Evolutionary conservation across 2,329 filamentous ascomycete species (phyloP), one percentile per base, ranked within the genome.

Genomic region (Xylariaceae sp.): DNA sequence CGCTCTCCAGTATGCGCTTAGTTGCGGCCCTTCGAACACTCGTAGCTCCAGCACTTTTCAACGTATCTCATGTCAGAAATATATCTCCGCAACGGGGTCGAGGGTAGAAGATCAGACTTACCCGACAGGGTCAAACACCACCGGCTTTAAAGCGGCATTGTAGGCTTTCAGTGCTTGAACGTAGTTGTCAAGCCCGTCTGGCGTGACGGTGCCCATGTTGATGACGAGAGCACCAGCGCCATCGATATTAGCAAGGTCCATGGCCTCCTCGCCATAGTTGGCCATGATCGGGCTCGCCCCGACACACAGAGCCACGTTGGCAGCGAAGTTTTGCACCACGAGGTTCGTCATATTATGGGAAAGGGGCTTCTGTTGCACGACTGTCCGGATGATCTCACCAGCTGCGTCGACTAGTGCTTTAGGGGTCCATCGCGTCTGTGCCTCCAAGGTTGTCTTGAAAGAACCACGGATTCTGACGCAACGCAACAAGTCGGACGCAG

Each of bases 321-420:
- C 93, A 13, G 92, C 90, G 69, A 97, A 89, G 75, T 97, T 96
- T 70, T 96, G 92, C 18, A 97, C 93, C 0, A 97, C 93, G 55
- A 92, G 81, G 72, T 97, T 97, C 56, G 94, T 97, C 90, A 97
- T 97, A 75, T 96, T 97, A 76, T 97, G 93, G 54, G 88, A 89
- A 18, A 97, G 80, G 0, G 92, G 92, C 58, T 83, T 87, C 49
- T 75, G 79, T 2, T 78, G 72, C 4, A 83, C 83, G 52, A 96
- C 82, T 4, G 80, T 78, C 60, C 77, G 78, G 49, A 95, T 78
- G 15, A 89, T 75, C 47, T 69, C 69, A 1, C 74, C 72, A 3
- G 73, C 71, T 10, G 68, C 53, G 2, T 56, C 53, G 35, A 76
- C n/a, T 8, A 76, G 55, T 5, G 68, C 59, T 23, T 62, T 55